phyloP scores from a whole-genome alignment of 176 grass and related monocot species.

The Dendrocalamus sinicus region DNA sequence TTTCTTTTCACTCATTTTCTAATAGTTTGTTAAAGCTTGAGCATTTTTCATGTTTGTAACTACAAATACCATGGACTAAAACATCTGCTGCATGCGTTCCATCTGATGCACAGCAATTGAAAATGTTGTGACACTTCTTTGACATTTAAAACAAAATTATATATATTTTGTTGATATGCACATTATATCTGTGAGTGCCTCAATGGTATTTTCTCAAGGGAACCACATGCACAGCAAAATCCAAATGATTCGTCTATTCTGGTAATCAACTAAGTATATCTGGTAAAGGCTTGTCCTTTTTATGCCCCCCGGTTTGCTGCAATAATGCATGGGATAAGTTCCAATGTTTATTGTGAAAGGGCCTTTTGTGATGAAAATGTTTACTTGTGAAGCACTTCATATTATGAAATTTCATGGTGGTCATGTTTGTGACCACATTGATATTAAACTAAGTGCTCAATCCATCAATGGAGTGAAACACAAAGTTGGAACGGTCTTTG shows the following conservation, averaged over 20 bases:
- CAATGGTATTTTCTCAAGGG: slow-evolving; percentile 12
- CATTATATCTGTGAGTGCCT: neutral
- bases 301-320: slow-evolving; percentile 39
- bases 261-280: slow-evolving; percentile 28
- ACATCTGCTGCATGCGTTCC: neutral
- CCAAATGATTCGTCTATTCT: slow-evolving; percentile 14
- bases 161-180: neutral
- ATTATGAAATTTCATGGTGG: slow-evolving; percentile 51
- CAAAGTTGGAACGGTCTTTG: slow-evolving; percentile 43
- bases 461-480: slow-evolving; percentile 35
- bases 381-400: slow-evolving; percentile 71
- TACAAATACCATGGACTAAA: neutral
- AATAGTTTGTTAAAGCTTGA: neutral
- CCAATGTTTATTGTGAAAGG: slow-evolving; percentile 43
- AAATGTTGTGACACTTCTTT: neutral
- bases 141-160: neutral
- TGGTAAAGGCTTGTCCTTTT: slow-evolving; percentile 12
- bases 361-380: slow-evolving; percentile 50
- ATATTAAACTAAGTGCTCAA: slow-evolving; percentile 46
- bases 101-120: neutral
- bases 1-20: neutral
- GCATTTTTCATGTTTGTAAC: neutral
- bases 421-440: slow-evolving; percentile 42
- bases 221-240: neutral
- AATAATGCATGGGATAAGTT: slow-evolving; percentile 45